Base-by-base conservation (phyloP, 129 eudicot species). In the Oenanthe sinensis region DNA sequence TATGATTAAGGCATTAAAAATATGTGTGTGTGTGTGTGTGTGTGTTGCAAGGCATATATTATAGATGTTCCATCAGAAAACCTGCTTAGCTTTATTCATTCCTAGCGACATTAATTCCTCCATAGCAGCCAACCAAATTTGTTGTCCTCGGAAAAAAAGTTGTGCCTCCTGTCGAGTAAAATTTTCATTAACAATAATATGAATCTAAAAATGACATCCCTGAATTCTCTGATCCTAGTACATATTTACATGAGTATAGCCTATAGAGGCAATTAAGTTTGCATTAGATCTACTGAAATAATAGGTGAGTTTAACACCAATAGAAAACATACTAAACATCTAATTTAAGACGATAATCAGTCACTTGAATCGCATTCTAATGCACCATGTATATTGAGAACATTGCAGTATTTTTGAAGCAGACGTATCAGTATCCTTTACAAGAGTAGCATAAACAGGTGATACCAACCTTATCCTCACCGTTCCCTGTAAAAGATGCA, bases 401-500 rank as follows among this genome's bases (percentile, higher is more conserved):
- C 44, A 70, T 6, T 70, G 75, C 10, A 4, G 19, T 37, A 39
- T 9, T 6, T 70, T 6, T 70, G 43, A 70, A 36, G 28, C 30
- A 39, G 26, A 24, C n/a, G 1, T 33, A 36, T 63, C 68, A 30
- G 42, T 67, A 13, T 70, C 47, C 47, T 70, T 69, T 13, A 5
- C 75, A 39, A 39, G 52, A 43, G 5, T 8, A 36, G 46, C 45
- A 71, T 33, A 72, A 72, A 22, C 33, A n/a, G n/a, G 77, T 46
- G 77, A 46, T 4, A 60, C 81, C 15, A 49, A 96, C 99, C 97
- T 96, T 88, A 83, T 96, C 86, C 82, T 90, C 91, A 54, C 90
- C 71, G 76, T 96, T 97, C 76, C 99, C 97, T 0, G 91, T 83
- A 81, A 96, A 96, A 47, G 99, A 96, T 46, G 99, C 99, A 46